These are phyloP conservation scores for Chiua sp. DNA, from an alignment of 1,284 basidiomycete genomes.

Conservation along the genomic window DNA sequence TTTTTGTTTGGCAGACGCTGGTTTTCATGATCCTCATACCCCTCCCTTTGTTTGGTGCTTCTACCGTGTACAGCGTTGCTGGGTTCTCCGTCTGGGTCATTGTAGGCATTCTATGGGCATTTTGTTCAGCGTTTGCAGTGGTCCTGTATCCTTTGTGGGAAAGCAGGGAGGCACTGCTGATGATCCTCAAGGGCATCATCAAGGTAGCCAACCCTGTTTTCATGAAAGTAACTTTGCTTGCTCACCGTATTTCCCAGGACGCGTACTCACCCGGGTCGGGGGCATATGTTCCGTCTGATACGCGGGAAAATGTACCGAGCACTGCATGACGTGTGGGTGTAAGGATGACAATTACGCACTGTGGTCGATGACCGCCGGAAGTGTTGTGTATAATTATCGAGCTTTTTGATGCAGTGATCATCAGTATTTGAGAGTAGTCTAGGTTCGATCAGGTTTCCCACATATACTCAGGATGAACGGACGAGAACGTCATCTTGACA, in stretches of 20 bases:
- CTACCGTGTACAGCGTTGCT: slow-evolving; percentile 67
- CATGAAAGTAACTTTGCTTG: not conserved
- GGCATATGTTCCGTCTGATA: slow-evolving; percentile 39
- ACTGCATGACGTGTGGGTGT: not conserved
- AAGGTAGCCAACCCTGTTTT: slow-evolving; percentile 48
- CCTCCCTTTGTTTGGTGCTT: slow-evolving; percentile 83
- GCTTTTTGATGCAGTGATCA: no score
- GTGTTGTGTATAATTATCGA: no score
- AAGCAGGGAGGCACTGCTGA: slow-evolving; percentile 66
- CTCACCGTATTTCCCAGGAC: slow-evolving; percentile 41
- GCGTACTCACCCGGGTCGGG: slow-evolving; percentile 54
- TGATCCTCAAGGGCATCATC: slow-evolving; percentile 66
- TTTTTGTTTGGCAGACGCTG: slow-evolving; percentile 50
- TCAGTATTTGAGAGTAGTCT: not conserved
- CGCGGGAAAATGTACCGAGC: not conserved
- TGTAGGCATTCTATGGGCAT: slow-evolving; percentile 85
- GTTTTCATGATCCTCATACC: slow-evolving; percentile 77
- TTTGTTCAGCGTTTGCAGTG: slow-evolving; percentile 78
- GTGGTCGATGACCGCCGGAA: not conserved
- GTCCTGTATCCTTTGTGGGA: slow-evolving; percentile 91
- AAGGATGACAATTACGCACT: not conserved
- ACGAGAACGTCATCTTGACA: no score
- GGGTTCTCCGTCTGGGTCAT: slow-evolving; percentile 82
- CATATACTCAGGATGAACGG: no score
- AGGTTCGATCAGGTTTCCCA: no score